Evolutionary conservation across 495 filamentous ascomycete species (phyloP).

Genomic region (Hyaloscypha variabilis): DNA sequence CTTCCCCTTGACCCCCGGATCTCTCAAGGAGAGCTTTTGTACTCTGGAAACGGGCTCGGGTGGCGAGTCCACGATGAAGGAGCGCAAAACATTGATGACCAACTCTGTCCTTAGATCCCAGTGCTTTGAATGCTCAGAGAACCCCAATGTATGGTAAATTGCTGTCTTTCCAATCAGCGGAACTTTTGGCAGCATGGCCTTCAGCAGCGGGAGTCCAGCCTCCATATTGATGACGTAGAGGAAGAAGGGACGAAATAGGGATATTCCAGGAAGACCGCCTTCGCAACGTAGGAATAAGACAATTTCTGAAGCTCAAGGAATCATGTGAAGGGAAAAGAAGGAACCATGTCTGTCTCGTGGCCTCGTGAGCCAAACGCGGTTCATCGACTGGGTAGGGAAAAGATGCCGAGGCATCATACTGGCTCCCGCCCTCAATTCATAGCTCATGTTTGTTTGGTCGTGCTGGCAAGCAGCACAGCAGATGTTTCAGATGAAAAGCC

Average conservation of each 20-base stretch:
- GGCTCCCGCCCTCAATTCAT: not conserved
- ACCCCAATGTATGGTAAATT: slow-evolving; percentile 65
- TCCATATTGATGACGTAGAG: slow-evolving; percentile 37
- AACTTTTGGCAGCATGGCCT: slow-evolving; percentile 54
- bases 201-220: slow-evolving; percentile 43
- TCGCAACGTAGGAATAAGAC: not conserved
- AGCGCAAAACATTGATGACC: slow-evolving; percentile 69
- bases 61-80: slow-evolving; percentile 49
- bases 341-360: not conserved
- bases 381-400: not conserved
- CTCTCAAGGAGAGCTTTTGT: slow-evolving; percentile 63
- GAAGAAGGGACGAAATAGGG: not conserved
- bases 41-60: slow-evolving; percentile 56
- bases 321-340: not conserved
- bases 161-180: slow-evolving; percentile 70
- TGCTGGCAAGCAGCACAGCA: not conserved
- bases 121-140: slow-evolving; percentile 69
- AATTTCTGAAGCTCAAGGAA: not conserved
- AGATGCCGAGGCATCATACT: slow-evolving; percentile 16
- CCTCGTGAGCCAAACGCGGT: not conserved
- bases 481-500: not conserved
- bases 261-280: not conserved
- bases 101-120: slow-evolving; percentile 80
- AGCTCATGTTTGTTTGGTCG: not conserved
- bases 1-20: slow-evolving; percentile 71